phyloP scores from a whole-genome alignment of 768 basidiomycete genomes.

The Lactarius akahatsu region DNA sequence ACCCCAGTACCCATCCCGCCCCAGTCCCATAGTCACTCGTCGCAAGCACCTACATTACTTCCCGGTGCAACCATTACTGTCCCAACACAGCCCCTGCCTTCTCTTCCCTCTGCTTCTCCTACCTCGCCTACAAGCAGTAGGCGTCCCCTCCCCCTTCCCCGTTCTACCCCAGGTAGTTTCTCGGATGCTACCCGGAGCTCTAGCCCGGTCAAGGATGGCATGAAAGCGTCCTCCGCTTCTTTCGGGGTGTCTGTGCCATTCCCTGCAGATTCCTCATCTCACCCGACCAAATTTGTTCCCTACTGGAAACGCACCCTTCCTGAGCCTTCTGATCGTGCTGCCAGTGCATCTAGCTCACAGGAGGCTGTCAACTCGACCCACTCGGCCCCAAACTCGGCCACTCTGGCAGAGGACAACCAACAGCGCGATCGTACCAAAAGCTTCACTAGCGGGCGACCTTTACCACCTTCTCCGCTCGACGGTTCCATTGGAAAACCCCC shows the following conservation, averaged over 20 bases:
- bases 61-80: constrained; percentile 1
- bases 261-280: not conserved
- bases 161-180: not conserved
- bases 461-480: constrained; percentile 28
- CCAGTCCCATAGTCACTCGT: constrained; percentile 6
- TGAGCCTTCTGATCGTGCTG: constrained; percentile 24
- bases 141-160: constrained; percentile 28
- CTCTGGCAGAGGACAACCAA: not conserved
- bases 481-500: constrained; percentile 19
- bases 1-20: constrained; percentile 25
- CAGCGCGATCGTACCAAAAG: constrained; percentile 28
- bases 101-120: constrained; percentile 21
- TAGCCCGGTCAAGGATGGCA: constrained; percentile 26
- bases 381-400: constrained; percentile 1
- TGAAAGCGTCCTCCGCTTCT: constrained; percentile 9
- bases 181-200: constrained; percentile 20
- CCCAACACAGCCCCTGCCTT: constrained; percentile 9
- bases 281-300: constrained; percentile 25
- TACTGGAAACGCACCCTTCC: constrained; percentile 31
- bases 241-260: not conserved
- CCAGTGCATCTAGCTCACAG: constrained; percentile 15
- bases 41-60: constrained; percentile 11
- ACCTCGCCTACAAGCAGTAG: constrained; percentile 24
- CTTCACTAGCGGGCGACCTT: constrained; percentile 23
- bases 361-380: constrained; percentile 15